phyloP scores from a whole-genome alignment of 202 grass and related monocot genomes.

The Dendrocalamus latiflorus region DNA sequence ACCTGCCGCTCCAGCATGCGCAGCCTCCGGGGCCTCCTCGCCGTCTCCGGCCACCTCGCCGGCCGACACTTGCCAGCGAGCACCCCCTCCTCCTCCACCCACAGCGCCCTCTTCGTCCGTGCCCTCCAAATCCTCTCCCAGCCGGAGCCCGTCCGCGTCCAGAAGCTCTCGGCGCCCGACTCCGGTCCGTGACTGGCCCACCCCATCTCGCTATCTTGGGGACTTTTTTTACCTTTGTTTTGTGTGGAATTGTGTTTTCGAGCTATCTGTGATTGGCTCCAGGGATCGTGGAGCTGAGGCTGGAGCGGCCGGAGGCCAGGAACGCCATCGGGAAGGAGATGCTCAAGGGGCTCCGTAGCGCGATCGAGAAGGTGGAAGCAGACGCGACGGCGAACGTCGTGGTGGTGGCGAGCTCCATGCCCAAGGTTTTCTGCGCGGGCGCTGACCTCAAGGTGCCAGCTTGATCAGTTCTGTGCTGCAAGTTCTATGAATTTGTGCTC shows the following conservation, averaged over 20 bases:
- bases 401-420: slow-evolving; percentile 61
- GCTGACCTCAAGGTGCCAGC: slow-evolving; percentile 83
- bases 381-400: slow-evolving; percentile 64
- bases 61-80: background rate
- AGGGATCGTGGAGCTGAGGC: no score
- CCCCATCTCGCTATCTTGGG: background rate
- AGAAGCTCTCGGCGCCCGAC: slow-evolving; percentile 65
- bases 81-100: background rate
- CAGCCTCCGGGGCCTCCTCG: slow-evolving; percentile 29
- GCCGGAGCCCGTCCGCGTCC: slow-evolving; percentile 44
- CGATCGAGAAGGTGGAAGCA: slow-evolving; percentile 47
- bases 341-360: slow-evolving; percentile 55
- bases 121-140: slow-evolving; percentile 60
- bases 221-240: background rate
- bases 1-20: slow-evolving; percentile 10
- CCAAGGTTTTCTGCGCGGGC: slow-evolving; percentile 83
- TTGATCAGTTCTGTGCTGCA: background rate
- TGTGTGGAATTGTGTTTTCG: background rate
- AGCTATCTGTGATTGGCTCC: background rate
- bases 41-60: slow-evolving; percentile 23
- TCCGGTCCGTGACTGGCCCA: slow-evolving; percentile 31
- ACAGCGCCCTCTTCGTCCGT: slow-evolving; percentile 40
- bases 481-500: background rate
- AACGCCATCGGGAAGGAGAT: slow-evolving; percentile 91
- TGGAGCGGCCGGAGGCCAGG: slow-evolving; percentile 69